Conservation (phyloP, 2,329 filamentous ascomycete genomes). For the Apiospora sp. region DNA sequence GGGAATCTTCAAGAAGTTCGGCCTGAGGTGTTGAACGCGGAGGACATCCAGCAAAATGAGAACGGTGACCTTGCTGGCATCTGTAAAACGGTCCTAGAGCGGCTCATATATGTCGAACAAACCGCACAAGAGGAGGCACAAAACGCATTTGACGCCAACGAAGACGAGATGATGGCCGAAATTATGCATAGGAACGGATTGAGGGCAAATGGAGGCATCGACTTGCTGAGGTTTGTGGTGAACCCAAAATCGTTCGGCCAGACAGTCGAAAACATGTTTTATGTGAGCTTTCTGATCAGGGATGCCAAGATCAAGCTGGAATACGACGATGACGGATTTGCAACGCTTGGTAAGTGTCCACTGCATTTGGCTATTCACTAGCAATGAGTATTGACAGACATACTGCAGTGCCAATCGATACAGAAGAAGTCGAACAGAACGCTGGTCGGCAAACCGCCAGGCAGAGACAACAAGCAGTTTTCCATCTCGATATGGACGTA, state of each 20-base stretch:
- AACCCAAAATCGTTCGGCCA: conserved; percentile 93
- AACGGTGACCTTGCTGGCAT: conserved; percentile 81
- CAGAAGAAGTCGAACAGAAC: conserved; percentile 56
- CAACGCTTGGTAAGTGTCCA: conserved; percentile 75
- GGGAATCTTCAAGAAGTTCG: conserved; percentile 74
- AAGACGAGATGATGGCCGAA: conserved; percentile 53
- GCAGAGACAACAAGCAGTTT: conserved; percentile 83
- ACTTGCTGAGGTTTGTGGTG: conserved; percentile 85
- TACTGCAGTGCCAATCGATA: conserved; percentile 50
- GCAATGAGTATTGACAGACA: conserved; percentile 31
- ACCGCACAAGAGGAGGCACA: conserved; percentile 56
- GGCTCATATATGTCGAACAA: conserved; percentile 60
- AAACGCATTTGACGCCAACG: conserved; percentile 53
- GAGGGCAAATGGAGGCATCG: conserved; percentile 73
- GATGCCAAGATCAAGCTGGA: conserved; percentile 82
- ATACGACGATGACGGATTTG: conserved; percentile 75
- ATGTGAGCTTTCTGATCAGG: conserved; percentile 90
- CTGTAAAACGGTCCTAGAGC: conserved; percentile 76
- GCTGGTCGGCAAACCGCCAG: conserved; percentile 56
- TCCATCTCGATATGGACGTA: conserved; percentile 84
- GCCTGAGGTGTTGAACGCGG: conserved; percentile 78
- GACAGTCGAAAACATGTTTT: conserved; percentile 96
- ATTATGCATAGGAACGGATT: conserved; percentile 74
- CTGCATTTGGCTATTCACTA: background rate
- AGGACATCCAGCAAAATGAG: conserved; percentile 78